phyloP scores from a whole-genome alignment of 176 grass and related monocot species.

The Hsuehochloa calcarea region DNA sequence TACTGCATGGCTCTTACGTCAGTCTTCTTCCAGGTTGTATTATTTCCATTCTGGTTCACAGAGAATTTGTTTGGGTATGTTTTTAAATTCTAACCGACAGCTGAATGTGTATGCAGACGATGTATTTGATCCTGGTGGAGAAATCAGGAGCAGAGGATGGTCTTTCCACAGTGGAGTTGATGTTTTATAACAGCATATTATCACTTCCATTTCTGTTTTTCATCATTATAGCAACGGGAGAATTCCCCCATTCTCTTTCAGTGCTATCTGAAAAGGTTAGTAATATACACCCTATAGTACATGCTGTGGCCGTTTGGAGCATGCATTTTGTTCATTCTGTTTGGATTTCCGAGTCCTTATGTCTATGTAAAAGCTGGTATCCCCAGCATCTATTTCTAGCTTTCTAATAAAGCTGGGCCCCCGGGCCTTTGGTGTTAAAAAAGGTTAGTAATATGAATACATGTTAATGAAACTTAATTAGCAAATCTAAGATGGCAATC shows the following conservation, averaged over 20 bases:
- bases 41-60: constrained; percentile 26
- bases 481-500: neutral
- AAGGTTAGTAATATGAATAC: constrained; percentile 58
- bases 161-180: constrained; percentile 90
- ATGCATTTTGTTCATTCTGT: too few relatives aligned
- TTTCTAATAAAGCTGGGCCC: too few relatives aligned
- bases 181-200: constrained; percentile 88
- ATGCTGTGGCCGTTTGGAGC: too few relatives aligned
- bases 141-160: constrained; percentile 94
- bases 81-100: constrained; percentile 41
- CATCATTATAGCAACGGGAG: constrained; percentile 88
- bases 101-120: constrained; percentile 65
- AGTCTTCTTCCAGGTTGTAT: constrained; percentile 91
- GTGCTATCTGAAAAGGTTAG: constrained; percentile 80
- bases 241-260: constrained; percentile 81
- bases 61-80: neutral
- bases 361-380: too few relatives aligned
- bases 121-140: constrained; percentile 95
- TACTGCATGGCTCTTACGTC: constrained; percentile 94
- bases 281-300: neutral
- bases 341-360: too few relatives aligned
- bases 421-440: neutral
- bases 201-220: constrained; percentile 96
- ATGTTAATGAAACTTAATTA: neutral
- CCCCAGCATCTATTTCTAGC: too few relatives aligned